Evolutionary conservation across 208 protist genomes (phyloP).

Genomic region (Phytomonas serpens): DNA sequence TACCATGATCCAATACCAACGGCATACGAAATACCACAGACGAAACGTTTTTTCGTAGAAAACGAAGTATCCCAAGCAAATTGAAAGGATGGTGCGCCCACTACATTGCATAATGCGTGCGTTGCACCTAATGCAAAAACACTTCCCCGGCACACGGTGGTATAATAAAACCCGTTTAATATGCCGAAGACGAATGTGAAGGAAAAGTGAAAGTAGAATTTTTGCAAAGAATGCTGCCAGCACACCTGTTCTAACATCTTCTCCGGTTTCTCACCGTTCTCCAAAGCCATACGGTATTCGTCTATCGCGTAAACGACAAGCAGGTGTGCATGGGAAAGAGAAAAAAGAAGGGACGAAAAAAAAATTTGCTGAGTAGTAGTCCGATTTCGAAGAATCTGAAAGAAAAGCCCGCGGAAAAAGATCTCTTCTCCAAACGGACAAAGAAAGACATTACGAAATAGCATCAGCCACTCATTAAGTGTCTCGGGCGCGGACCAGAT

Average conservation of each 20-base stretch:
- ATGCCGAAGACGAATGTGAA: constrained; percentile 44
- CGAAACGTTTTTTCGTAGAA: background rate
- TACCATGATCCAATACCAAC: background rate
- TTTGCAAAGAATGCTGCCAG: constrained; percentile 16
- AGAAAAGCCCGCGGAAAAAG: constrained; percentile 64
- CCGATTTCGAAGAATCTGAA: constrained; percentile 29
- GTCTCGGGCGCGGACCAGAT: constrained; percentile 9
- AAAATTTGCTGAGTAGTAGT: constrained; percentile 18
- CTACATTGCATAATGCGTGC: constrained; percentile 59
- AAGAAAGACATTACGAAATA: constrained; percentile 39
- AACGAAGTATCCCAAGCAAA: constrained; percentile 12
- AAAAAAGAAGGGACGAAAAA: constrained; percentile 45
- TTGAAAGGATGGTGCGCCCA: constrained; percentile 38
- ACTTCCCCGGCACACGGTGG: constrained; percentile 26
- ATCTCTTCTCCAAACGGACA: constrained; percentile 67
- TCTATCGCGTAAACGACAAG: constrained; percentile 28
- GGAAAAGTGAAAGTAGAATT: constrained; percentile 14
- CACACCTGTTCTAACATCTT: constrained; percentile 8
- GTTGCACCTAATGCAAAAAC: constrained; percentile 28
- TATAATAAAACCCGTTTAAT: constrained; percentile 52
- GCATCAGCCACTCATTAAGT: constrained; percentile 3
- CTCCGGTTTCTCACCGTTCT: background rate
- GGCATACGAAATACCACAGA: constrained; percentile 4
- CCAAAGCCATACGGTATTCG: constrained; percentile 14
- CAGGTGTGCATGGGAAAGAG: constrained; percentile 56